These are phyloP conservation scores for Botryotinia narcissicola DNA, from an alignment of 2,329 filamentous ascomycete genomes.

Conservation along the genomic window DNA sequence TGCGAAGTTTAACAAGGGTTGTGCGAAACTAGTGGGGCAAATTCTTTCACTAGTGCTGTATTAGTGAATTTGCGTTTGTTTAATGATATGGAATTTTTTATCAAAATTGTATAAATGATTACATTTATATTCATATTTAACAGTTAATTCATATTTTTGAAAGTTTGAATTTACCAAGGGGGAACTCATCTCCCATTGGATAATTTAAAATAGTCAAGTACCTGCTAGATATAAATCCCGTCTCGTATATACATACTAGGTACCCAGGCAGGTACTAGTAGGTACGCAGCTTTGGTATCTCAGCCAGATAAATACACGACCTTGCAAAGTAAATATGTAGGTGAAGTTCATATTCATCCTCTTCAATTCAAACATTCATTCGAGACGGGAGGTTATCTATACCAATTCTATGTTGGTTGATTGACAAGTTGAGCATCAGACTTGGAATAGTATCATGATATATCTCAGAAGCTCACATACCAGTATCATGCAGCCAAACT, in stretches of 20 bases:
- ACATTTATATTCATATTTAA: not conserved
- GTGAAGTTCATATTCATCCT: not conserved
- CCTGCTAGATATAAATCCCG: not conserved
- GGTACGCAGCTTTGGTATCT: not conserved
- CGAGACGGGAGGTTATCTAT: not conserved
- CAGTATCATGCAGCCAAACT: conserved; percentile 32
- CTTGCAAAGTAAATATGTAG: not conserved
- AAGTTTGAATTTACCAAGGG: not conserved
- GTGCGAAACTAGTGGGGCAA: conserved; percentile 18
- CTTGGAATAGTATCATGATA: not conserved
- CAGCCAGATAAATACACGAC: not conserved
- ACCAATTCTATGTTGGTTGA: not conserved
- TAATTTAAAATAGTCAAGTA: not conserved
- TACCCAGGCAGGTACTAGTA: not conserved
- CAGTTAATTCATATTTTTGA: not conserved
- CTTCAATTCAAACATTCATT: not conserved
- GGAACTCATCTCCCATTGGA: not conserved
- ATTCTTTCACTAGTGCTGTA: not conserved
- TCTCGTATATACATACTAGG: not conserved
- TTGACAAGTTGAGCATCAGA: not conserved
- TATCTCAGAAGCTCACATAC: not conserved
- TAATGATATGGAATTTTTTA: not conserved
- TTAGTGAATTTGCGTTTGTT: not conserved
- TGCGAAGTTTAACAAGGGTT: conserved; percentile 19
- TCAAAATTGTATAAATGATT: not conserved